Conservation (phyloP, 192 early-diverging fungal species). For the Coemansia interrupta region DNA sequence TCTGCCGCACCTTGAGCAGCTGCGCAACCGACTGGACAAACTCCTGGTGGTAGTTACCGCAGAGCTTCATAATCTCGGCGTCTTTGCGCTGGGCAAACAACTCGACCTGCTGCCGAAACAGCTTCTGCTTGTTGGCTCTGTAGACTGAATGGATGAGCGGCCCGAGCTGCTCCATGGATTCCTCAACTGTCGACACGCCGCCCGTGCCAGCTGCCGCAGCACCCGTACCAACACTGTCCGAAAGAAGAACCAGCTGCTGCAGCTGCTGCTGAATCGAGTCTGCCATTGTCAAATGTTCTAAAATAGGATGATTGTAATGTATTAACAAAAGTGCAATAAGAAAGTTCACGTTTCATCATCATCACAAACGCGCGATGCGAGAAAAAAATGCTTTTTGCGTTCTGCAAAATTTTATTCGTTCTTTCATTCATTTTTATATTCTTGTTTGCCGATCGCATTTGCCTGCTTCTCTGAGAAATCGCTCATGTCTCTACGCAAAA, state of each 20-base stretch:
- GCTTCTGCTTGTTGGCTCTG: slow-evolving; percentile 77
- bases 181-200: slow-evolving; percentile 48
- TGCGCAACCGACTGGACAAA: slow-evolving; percentile 84
- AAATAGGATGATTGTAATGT: neutral
- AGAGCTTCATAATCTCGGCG: slow-evolving; percentile 95
- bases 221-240: slow-evolving; percentile 41
- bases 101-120: slow-evolving; percentile 82
- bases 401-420: neutral
- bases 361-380: too few species aligned
- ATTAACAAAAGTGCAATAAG: too few species aligned
- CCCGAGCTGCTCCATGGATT: slow-evolving; percentile 77
- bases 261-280: slow-evolving; percentile 53
- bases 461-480: slow-evolving; percentile 1
- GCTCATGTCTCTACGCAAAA: slow-evolving; percentile 7
- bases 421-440: neutral
- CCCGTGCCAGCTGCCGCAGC: slow-evolving; percentile 23
- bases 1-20: slow-evolving; percentile 88
- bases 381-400: neutral
- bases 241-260: slow-evolving; percentile 50
- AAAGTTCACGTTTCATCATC: too few species aligned
- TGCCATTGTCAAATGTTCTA: slow-evolving; percentile 21
- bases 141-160: slow-evolving; percentile 88
- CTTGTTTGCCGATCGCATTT: neutral
- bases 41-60: slow-evolving; percentile 90
- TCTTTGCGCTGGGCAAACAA: slow-evolving; percentile 84